Percentiles rank a stretch among this genome's conserved stretches.
Conservation (phyloP, 306 rosid genomes). For the Pachyrhizus erosus region DNA sequence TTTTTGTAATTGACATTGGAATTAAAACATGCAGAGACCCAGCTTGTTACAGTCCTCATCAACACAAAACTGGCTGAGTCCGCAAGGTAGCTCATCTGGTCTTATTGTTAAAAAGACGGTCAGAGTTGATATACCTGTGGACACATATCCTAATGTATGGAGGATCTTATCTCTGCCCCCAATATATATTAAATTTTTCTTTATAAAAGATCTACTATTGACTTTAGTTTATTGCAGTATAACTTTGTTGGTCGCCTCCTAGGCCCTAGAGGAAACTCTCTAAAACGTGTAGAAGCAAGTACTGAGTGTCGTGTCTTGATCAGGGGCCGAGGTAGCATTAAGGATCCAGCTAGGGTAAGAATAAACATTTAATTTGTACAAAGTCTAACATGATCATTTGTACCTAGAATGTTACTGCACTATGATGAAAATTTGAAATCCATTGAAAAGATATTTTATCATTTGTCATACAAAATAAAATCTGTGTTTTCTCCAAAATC, state of each 20-base stretch:
- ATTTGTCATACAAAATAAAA: constrained; percentile 7
- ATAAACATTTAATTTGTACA: constrained; percentile 16
- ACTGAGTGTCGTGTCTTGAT: constrained; percentile 97
- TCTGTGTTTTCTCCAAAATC: constrained; percentile 16
- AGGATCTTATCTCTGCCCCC: constrained; percentile 1
- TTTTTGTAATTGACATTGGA: constrained; percentile 48
- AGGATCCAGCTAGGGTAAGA: constrained; percentile 90
- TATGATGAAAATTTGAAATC: constrained; percentile 7
- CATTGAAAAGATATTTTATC: not conserved
- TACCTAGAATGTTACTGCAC: constrained; percentile 8
- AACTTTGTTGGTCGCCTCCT: constrained; percentile 98
- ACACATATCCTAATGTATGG: constrained; percentile 76
- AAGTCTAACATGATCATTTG: constrained; percentile 5
- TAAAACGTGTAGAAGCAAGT: constrained; percentile 93
- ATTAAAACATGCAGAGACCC: constrained; percentile 74
- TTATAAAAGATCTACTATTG: constrained; percentile 44
- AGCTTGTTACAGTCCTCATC: constrained; percentile 72
- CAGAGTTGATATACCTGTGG: constrained; percentile 96
- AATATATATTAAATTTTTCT: not conserved
- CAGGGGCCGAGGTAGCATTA: constrained; percentile 99
- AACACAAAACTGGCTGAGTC: constrained; percentile 79
- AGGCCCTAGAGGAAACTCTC: constrained; percentile 98
- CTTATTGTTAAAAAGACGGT: constrained; percentile 84
- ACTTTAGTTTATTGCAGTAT: constrained; percentile 58
- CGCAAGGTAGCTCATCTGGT: constrained; percentile 87